Evolutionary conservation across 2,329 filamentous ascomycete species (phyloP).

Genomic region (Arthrocladium fulminans): DNA sequence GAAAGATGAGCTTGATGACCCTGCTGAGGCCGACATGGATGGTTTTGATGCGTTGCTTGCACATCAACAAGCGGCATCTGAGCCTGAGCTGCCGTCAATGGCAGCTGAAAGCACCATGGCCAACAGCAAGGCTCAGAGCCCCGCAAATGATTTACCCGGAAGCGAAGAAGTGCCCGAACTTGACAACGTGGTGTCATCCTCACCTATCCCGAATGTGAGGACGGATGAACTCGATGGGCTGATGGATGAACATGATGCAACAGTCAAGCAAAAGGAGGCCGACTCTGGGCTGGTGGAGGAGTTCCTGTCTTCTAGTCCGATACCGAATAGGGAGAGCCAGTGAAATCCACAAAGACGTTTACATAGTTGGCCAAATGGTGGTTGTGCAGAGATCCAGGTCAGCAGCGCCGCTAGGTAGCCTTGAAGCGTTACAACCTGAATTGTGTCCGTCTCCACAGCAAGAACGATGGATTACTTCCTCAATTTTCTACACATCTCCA

Average conservation of each 20-base stretch:
- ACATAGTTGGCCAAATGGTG: neutral
- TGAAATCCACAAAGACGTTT: neutral
- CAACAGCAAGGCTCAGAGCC: conserved; percentile 12
- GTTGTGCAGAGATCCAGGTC: no score
- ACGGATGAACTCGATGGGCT: conserved; percentile 7
- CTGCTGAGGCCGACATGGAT: conserved; percentile 8
- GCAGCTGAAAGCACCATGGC: conserved; percentile 5
- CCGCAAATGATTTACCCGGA: neutral
- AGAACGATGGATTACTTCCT: no score
- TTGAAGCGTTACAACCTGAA: no score
- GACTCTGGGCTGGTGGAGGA: neutral
- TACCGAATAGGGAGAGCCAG: conserved; percentile 7
- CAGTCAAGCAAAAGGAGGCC: neutral
- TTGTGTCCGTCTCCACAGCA: no score
- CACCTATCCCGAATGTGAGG: conserved; percentile 3
- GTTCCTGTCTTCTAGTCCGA: conserved; percentile 7
- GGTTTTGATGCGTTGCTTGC: conserved; percentile 11
- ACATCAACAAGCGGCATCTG: neutral
- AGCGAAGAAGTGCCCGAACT: conserved; percentile 5
- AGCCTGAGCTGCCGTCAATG: conserved; percentile 5
- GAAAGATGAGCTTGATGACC: conserved; percentile 7
- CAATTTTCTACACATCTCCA: no score
- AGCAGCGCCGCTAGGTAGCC: no score
- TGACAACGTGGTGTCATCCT: conserved; percentile 6
- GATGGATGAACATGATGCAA: conserved; percentile 6